Base-by-base conservation (phyloP, 768 basidiomycete species). In the Tulasnella sp. region DNA sequence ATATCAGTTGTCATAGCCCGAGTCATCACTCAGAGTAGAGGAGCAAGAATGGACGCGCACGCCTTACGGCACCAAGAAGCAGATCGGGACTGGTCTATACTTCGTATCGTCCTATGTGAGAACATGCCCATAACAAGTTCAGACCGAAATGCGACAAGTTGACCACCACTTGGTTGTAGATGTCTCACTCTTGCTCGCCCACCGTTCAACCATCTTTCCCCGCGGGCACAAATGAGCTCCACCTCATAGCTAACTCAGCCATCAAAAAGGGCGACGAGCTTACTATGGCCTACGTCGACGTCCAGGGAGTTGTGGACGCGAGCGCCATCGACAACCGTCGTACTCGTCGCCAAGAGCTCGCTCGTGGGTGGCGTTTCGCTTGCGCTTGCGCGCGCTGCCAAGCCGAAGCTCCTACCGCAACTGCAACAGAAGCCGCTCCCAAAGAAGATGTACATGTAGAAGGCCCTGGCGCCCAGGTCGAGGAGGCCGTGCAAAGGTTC, bases 281-380 rank as follows among this genome's bases (percentile, higher is more conserved):
- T 51, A 82, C 82, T 25, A 75, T 90, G 54, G 80, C 89, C 1
- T 92, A 79, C 65, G 84, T 88, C 52, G 85, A 89, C 63, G 79
- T 83, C 63, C 71, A 72, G 0, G 78, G 73, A 1, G 79, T 66
- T 25, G 85, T 87, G 70, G 64, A 50, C 19, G 52, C 53, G 25
- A 74, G 74, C 31, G 62, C 67, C 9, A 68, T 71, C 2, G 81
- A 83, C 27, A 80, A 81, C 53, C 75, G 85, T 57, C 74, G 80
- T 58, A 76, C 84, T 45, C 74, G 88, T 63, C 78, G 89, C 30
- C 74, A 76, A 64, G 85, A 88, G 73, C 77, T 92, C 38, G 86
- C 79, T 22, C 77, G 84, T 44, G 88, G 89, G 31, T 92, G 89
- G 89, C 75, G 77, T 59, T 89, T 91, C 68, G 80, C 85, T 10